Percentiles rank a stretch among this genome's conserved stretches.
Conservation (phyloP, 192 early-diverging fungal genomes). For the Dissophora ornata region DNA sequence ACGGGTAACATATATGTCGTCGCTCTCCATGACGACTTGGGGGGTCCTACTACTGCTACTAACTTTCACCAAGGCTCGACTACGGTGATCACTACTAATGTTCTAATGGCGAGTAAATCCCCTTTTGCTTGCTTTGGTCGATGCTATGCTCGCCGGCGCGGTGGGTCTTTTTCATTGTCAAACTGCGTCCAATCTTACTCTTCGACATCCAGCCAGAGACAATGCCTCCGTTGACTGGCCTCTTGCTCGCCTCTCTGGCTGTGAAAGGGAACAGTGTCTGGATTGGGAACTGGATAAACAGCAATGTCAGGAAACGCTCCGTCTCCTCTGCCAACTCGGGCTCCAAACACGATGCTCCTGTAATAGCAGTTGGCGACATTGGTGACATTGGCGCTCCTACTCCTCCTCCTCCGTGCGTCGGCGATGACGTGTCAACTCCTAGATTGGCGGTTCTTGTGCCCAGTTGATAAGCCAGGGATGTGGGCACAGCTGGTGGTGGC, state of each 20-base stretch:
- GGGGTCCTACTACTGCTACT: too few relatives aligned
- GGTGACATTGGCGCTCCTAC: slow-evolving; percentile 15
- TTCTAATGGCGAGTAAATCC: slow-evolving; percentile 19
- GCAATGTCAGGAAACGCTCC: slow-evolving; percentile 47
- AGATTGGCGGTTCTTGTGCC: slow-evolving; percentile 33
- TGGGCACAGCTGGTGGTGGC: slow-evolving; percentile 44
- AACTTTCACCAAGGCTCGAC: too few relatives aligned
- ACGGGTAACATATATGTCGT: too few relatives aligned
- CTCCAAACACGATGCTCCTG: slow-evolving; percentile 44
- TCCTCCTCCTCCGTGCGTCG: slow-evolving; percentile 1
- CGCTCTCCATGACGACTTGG: too few relatives aligned
- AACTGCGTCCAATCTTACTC: slow-evolving; percentile 37
- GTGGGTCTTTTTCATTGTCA: slow-evolving; percentile 43
- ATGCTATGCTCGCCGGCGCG: slow-evolving; percentile 16
- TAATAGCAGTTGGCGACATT: slow-evolving; percentile 25
- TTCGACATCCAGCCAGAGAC: slow-evolving; percentile 44
- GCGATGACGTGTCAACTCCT: slow-evolving; percentile 1
- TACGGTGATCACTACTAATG: too few relatives aligned
- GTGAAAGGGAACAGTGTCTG: slow-evolving; percentile 49
- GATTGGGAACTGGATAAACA: slow-evolving; percentile 50
- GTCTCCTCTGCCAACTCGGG: slow-evolving; percentile 52
- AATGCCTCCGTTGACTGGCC: slow-evolving; percentile 20
- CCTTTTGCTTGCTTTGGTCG: slow-evolving; percentile 10
- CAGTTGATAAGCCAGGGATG: slow-evolving; percentile 44
- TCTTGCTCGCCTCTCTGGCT: slow-evolving; percentile 14